phyloP scores from a whole-genome alignment of 768 basidiomycete genomes.

The Astraeus odoratus region DNA sequence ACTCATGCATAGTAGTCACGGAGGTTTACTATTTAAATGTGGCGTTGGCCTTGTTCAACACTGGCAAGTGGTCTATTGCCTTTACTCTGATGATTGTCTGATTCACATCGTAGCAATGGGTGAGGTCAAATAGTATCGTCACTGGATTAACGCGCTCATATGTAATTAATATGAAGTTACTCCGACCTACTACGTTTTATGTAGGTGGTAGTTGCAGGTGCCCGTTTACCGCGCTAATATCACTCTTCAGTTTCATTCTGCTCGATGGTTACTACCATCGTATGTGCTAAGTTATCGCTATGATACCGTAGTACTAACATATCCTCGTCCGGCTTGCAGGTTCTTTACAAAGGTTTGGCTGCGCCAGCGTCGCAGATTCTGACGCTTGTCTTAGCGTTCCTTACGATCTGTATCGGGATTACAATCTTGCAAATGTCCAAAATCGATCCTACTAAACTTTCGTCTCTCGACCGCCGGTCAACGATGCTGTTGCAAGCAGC shows the following conservation, averaged over 20 bases:
- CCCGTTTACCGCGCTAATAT: not conserved
- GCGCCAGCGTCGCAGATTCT: slow-evolving; percentile 74
- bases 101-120: slow-evolving; percentile 51
- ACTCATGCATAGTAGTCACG: slow-evolving; percentile 43
- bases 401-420: slow-evolving; percentile 88
- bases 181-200: slow-evolving; percentile 82
- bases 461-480: slow-evolving; percentile 78
- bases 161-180: slow-evolving; percentile 53
- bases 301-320: not conserved
- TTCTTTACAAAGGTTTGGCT: slow-evolving; percentile 85
- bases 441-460: slow-evolving; percentile 77
- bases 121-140: slow-evolving; percentile 25
- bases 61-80: slow-evolving; percentile 41
- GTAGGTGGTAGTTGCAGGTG: slow-evolving; percentile 34
- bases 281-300: slow-evolving; percentile 28
- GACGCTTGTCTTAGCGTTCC: slow-evolving; percentile 87
- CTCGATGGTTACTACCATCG: slow-evolving; percentile 78
- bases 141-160: slow-evolving; percentile 10
- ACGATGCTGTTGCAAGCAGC: slow-evolving; percentile 90
- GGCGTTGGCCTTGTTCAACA: slow-evolving; percentile 93
- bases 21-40: slow-evolving; percentile 96
- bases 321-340: slow-evolving; percentile 30
- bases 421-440: slow-evolving; percentile 94
- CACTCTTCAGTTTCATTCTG: slow-evolving; percentile 64
- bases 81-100: slow-evolving; percentile 1